These are phyloP conservation scores for Purshia tridentata DNA, from an alignment of 306 rosid genomes.

Conservation along the genomic window DNA sequence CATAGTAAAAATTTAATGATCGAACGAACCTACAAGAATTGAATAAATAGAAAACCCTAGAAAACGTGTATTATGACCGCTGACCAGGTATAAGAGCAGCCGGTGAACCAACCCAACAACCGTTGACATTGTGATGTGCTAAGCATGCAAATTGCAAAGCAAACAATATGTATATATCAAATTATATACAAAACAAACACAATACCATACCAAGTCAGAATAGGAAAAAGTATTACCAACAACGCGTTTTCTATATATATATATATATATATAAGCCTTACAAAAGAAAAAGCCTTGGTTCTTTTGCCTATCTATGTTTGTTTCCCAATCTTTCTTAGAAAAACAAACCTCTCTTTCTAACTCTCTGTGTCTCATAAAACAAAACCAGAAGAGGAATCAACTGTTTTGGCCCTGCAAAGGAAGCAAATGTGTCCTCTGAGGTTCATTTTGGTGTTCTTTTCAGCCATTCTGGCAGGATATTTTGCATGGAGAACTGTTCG, in stretches of 20 bases:
- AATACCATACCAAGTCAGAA: background rate
- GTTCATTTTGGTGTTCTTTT: conserved; percentile 71
- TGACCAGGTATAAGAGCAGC: background rate
- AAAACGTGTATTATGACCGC: background rate
- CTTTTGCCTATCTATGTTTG: background rate
- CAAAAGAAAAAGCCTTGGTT: background rate
- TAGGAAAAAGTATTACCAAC: background rate
- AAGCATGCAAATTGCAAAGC: too few species aligned
- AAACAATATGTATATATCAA: background rate
- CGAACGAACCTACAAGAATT: too few species aligned
- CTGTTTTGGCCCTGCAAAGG: too few species aligned
- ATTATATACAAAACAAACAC: background rate
- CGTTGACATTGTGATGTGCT: background rate
- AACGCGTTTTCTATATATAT: background rate
- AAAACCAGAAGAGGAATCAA: background rate
- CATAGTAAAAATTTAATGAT: too few species aligned
- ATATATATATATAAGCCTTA: background rate
- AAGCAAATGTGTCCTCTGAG: conserved; percentile 67
- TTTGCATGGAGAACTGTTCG: conserved; percentile 57
- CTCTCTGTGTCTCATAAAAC: background rate
- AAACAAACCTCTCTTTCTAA: background rate
- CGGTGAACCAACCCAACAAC: background rate
- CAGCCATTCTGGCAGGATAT: conserved; percentile 61
- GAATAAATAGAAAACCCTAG: too few species aligned
- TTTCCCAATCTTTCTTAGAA: background rate